phyloP scores from a whole-genome alignment of 306 rosid genomes.

The Arachis stenosperma region DNA sequence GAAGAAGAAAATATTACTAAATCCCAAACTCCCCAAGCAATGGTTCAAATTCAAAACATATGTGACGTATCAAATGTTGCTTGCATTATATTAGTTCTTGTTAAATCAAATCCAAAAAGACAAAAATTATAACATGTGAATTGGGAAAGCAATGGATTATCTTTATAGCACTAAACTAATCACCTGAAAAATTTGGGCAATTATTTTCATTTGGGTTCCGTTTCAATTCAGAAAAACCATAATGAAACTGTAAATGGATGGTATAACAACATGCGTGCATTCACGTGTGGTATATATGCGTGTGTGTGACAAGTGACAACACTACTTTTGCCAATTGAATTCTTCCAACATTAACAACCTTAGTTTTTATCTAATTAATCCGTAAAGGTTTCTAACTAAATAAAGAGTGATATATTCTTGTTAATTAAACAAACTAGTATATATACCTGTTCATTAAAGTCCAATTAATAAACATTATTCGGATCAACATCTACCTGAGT shows the following conservation, averaged over 20 bases:
- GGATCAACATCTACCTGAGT: no score
- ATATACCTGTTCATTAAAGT: no score
- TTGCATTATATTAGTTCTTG: neutral
- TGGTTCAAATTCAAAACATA: neutral
- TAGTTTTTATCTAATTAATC: no score
- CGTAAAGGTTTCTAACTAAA: no score
- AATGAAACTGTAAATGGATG: neutral
- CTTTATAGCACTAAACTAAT: slow-evolving; percentile 1
- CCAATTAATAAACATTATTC: no score
- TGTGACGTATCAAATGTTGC: neutral
- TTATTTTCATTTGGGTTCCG: neutral
- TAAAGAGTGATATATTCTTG: no score
- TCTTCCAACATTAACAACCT: no score
- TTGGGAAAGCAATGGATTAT: slow-evolving; percentile 18
- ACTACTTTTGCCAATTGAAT: neutral
- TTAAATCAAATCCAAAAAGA: neutral
- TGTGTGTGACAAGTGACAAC: neutral
- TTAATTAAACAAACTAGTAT: no score
- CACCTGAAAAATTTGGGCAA: slow-evolving; percentile 10
- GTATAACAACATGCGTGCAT: neutral
- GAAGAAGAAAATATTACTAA: neutral
- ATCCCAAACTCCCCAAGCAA: neutral
- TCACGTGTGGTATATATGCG: neutral
- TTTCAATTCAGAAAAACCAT: slow-evolving; percentile 5
- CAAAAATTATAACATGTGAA: slow-evolving; percentile 19